A percentile compares a stretch with the other conserved stretches of the same genome.
phyloP scores from a whole-genome alignment of 73 alveolate species.

The Paramecium bursaria region DNA sequence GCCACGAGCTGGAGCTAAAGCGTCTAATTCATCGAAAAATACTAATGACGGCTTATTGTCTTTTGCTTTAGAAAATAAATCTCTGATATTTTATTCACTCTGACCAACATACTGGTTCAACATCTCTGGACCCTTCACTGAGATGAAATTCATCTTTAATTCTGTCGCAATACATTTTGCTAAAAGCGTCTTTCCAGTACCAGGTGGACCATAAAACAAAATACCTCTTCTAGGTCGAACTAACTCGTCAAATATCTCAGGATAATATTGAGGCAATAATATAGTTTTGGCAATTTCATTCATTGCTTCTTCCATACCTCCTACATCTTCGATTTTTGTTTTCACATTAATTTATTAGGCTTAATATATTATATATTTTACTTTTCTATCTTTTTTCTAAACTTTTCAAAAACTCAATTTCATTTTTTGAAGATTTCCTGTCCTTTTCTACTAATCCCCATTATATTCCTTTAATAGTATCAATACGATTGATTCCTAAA shows the following conservation, averaged over 20 bases:
- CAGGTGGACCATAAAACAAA: conserved; percentile 95
- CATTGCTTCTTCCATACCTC: conserved; percentile 93
- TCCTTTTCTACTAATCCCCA: conserved; percentile 46
- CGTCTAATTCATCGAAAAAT: conserved; percentile 96
- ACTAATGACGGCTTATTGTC: conserved; percentile 90
- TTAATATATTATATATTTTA: neutral
- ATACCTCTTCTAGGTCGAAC: conserved; percentile 88
- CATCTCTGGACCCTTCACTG: conserved; percentile 97
- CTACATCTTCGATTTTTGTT: conserved; percentile 92
- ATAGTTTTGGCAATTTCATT: conserved; percentile 87
- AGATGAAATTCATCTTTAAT: conserved; percentile 85
- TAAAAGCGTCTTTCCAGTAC: conserved; percentile 92
- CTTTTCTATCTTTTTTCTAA: conserved; percentile 28
- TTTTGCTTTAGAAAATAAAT: conserved; percentile 91
- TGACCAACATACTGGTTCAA: conserved; percentile 96
- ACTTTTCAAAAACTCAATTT: neutral
- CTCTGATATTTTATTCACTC: conserved; percentile 93
- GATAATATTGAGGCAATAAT: conserved; percentile 81
- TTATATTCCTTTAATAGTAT: neutral
- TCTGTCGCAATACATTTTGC: conserved; percentile 94
- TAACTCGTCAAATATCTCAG: conserved; percentile 84
- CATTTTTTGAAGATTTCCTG: neutral
- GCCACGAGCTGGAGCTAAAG: conserved; percentile 94
- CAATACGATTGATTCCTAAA: too few species aligned
- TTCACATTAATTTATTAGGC: conserved; percentile 63